Percentiles rank a stretch among this genome's conserved stretches.
These are phyloP conservation scores for Nitzschia sp. DNA, from an alignment of 108 stramenopile species.

Conservation along the genomic window DNA sequence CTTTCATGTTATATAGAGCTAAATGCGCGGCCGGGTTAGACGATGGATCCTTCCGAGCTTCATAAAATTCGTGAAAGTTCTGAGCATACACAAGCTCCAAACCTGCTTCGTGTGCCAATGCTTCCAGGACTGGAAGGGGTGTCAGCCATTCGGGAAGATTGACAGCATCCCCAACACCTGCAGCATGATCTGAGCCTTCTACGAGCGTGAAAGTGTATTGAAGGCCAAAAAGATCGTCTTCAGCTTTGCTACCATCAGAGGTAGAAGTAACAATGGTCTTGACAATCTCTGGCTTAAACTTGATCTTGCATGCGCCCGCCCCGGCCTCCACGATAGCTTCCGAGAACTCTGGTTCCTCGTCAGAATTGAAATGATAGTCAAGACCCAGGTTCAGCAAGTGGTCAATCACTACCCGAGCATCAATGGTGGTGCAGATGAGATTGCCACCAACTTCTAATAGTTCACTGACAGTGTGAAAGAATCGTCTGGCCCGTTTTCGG, in stretches of 20 bases:
- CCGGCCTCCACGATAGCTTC: slow-evolving; percentile 68
- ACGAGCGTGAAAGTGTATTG: slow-evolving; percentile 87
- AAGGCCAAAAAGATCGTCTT: slow-evolving; percentile 79
- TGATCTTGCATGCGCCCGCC: slow-evolving; percentile 67
- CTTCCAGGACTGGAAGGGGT: slow-evolving; percentile 64
- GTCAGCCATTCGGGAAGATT: slow-evolving; percentile 89
- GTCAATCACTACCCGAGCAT: slow-evolving; percentile 81
- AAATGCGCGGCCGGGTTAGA: slow-evolving; percentile 56
- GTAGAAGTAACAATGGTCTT: slow-evolving; percentile 45
- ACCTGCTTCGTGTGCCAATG: slow-evolving; percentile 73
- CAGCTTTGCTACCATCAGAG: slow-evolving; percentile 16
- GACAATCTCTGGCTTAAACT: slow-evolving; percentile 64
- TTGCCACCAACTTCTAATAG: slow-evolving; percentile 88
- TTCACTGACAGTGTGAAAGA: slow-evolving; percentile 89
- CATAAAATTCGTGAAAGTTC: slow-evolving; percentile 87
- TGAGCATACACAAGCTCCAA: slow-evolving; percentile 72
- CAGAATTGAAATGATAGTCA: slow-evolving; percentile 63
- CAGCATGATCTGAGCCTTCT: slow-evolving; percentile 77
- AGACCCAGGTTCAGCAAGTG: slow-evolving; percentile 75
- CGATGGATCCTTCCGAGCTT: slow-evolving; percentile 57
- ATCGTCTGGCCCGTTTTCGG: slow-evolving; percentile 75
- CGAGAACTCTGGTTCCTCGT: slow-evolving; percentile 30
- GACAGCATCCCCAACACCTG: slow-evolving; percentile 83
- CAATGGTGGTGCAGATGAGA: slow-evolving; percentile 95
- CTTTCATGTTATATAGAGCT: slow-evolving; percentile 87